Base-by-base conservation (phyloP, 805 yeast genomes). In the Zygosaccharomyces bailii region DNA sequence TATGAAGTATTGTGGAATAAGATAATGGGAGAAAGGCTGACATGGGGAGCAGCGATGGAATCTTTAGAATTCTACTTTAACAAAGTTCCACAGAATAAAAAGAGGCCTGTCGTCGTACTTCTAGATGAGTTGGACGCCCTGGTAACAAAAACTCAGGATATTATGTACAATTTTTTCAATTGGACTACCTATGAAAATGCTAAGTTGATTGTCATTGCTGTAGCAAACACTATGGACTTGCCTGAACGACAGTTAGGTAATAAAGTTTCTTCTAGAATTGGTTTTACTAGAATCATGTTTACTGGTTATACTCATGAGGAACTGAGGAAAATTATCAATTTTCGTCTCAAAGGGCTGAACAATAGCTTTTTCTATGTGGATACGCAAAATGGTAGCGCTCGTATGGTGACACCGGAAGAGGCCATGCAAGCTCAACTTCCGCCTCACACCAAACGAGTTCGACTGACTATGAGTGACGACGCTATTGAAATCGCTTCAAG, bases 161-260 rank as follows among this genome's bases (percentile, higher is more conserved):
- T 91, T 27, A 82, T 91, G 84, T 93, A 93, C 69, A 93, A 93
- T 63, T 88, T 93, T 60, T 89, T 93, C 73, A 93, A 93, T 66
- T 93, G 99, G 99, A 96, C 99, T 4, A 80, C 96, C 0, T 80
- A 86, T 56, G 70, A 76, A 9, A 71, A 80, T 52, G 89, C 98
- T 4, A 82, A 82, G 55, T 70, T 93, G 40, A 79, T 93, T 40
- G 95, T 93, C 2, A 73, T 93, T 33, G 97, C 98, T 0, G 89
- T 93, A 23, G 97, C 98, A 3, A 93, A 93, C 63, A 90, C 97
- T 0, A 89, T 93, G 96, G 98, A 93, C 68, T 69, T 93, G 38
- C 98, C 99, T 0, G 99, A 93, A 61, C 72, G 96, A 42, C 74
- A 82, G 40, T 69, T 93, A 31, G 80, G 93, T 14, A 91, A 88